phyloP scores from a whole-genome alignment of 345 rosid species.

The Conringia planisiliqua region DNA sequence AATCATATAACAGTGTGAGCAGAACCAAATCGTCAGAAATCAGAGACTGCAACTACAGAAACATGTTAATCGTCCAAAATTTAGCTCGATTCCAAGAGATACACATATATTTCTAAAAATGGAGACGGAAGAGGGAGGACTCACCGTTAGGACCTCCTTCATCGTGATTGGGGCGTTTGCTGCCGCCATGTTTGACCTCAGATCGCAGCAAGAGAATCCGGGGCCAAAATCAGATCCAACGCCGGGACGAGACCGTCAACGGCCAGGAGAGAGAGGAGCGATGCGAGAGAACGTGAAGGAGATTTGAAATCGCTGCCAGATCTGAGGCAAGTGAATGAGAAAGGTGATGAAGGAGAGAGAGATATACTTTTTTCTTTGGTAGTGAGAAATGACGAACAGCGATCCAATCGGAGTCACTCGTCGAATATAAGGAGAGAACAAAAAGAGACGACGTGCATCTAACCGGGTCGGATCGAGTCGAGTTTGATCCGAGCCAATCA shows the following conservation, averaged over 20 bases:
- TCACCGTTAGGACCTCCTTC: constrained; percentile 90
- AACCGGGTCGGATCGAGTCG: constrained; percentile 7
- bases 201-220: constrained; percentile 29
- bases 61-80: background rate
- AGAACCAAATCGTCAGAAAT: constrained; percentile 7
- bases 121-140: constrained; percentile 27
- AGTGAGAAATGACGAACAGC: constrained; percentile 32
- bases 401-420: constrained; percentile 34
- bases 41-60: constrained; percentile 9
- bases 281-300: constrained; percentile 13
- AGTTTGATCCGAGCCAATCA: background rate
- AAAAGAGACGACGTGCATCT: constrained; percentile 32
- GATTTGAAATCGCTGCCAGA: constrained; percentile 23
- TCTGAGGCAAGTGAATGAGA: constrained; percentile 28
- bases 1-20: constrained; percentile 5
- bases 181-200: constrained; percentile 72
- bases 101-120: background rate
- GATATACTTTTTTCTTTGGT: background rate
- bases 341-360: constrained; percentile 16
- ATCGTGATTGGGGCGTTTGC: constrained; percentile 92
- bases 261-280: constrained; percentile 22
- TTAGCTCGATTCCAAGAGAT: constrained; percentile 24
- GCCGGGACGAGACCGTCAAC: constrained; percentile 35
- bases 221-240: constrained; percentile 31
- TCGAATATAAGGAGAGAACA: constrained; percentile 20